Percentiles rank a stretch among this genome's conserved stretches.
Conservation (phyloP, 768 basidiomycete species). For the Trametes gibbosa region DNA sequence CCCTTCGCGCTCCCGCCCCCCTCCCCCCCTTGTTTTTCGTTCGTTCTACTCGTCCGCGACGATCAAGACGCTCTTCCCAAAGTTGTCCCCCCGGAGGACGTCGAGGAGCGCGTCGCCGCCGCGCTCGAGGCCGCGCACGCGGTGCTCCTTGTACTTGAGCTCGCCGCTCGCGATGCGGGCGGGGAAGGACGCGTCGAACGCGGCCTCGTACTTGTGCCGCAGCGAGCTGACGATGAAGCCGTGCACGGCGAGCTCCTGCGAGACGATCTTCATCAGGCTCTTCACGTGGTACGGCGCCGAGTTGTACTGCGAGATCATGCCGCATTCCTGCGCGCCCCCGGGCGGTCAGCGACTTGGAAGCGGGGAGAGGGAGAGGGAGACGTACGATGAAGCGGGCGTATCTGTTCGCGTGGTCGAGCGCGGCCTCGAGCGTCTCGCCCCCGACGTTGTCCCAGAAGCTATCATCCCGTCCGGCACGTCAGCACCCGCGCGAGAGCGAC, state of each 20-base stretch:
- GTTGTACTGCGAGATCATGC: constrained; percentile 31
- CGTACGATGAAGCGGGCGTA: constrained; percentile 27
- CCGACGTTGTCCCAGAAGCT: constrained; percentile 37
- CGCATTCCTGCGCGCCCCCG: constrained; percentile 23
- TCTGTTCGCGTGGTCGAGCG: constrained; percentile 16
- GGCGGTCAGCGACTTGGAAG: not conserved
- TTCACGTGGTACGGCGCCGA: constrained; percentile 20
- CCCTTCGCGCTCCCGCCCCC: no score
- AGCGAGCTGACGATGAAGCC: constrained; percentile 32
- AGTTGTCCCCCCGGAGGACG: constrained; percentile 34
- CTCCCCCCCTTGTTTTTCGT: no score
- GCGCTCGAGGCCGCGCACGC: constrained; percentile 32
- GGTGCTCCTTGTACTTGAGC: constrained; percentile 37
- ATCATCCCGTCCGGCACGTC: not conserved
- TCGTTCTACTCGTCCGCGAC: constrained; percentile 30
- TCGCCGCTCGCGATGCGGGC: constrained; percentile 30
- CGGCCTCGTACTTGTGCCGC: constrained; percentile 24
- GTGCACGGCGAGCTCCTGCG: constrained; percentile 27
- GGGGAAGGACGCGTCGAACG: constrained; percentile 33
- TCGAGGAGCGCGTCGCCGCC: constrained; percentile 35
- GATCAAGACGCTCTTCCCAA: constrained; percentile 36
- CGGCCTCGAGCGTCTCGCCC: constrained; percentile 30
- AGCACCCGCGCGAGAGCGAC: not conserved
- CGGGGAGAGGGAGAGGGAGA: not conserved
- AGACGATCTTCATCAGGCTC: constrained; percentile 29